Evolutionary conservation across 2,329 filamentous ascomycete genomes (phyloP).

Genomic region (Colletotrichum neosansevieriae): DNA sequence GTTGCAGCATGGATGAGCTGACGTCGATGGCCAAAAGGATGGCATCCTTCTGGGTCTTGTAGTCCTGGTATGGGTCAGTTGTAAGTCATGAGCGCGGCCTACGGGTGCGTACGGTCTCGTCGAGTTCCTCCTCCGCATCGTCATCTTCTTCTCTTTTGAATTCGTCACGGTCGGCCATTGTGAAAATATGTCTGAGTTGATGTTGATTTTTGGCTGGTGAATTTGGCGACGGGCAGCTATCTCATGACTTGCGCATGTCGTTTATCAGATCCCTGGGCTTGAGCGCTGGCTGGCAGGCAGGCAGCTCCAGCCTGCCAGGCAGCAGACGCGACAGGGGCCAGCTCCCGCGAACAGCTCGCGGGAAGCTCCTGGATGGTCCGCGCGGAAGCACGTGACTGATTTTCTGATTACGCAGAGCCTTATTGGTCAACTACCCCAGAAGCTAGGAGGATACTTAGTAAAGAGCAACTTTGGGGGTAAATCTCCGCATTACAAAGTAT

Average conservation of each 20-base stretch:
- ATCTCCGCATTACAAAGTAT: background rate
- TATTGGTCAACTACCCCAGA: background rate
- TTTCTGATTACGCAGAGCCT: slow-evolving; percentile 28
- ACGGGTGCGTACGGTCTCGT: slow-evolving; percentile 68
- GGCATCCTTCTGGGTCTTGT: slow-evolving; percentile 95
- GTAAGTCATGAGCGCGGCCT: slow-evolving; percentile 14
- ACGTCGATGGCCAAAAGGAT: slow-evolving; percentile 96
- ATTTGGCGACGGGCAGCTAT: background rate
- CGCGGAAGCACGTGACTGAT: slow-evolving; percentile 38
- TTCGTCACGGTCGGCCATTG: slow-evolving; percentile 56
- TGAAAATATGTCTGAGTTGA: background rate
- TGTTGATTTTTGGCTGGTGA: background rate
- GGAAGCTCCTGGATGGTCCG: background rate
- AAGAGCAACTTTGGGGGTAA: background rate
- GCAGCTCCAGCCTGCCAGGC: slow-evolving; percentile 35
- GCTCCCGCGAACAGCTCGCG: slow-evolving; percentile 13
- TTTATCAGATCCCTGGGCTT: background rate
- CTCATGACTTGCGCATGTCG: background rate
- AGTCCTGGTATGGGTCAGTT: slow-evolving; percentile 68
- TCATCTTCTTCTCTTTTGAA: slow-evolving; percentile 70
- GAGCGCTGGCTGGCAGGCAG: slow-evolving; percentile 1
- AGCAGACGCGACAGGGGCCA: slow-evolving; percentile 33
- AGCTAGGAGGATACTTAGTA: slow-evolving; percentile 3
- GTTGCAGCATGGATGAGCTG: slow-evolving; percentile 85
- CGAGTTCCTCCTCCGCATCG: slow-evolving; percentile 70